phyloP scores from a whole-genome alignment of 129 eudicot species.

The Helichrysum umbraculigerum region DNA sequence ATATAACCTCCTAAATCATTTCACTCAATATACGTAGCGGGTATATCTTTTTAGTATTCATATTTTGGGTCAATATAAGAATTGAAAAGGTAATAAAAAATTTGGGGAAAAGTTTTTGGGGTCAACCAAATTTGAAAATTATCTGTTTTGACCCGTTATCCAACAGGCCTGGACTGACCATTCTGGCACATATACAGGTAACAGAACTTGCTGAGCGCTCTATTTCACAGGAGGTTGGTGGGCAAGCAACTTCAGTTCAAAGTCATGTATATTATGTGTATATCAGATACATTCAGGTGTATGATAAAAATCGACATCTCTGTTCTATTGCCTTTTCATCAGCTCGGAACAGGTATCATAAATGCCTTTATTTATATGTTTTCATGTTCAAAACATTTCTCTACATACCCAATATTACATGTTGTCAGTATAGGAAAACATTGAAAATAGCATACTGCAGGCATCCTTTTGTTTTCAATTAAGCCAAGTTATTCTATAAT shows the following conservation, averaged over 20 bases:
- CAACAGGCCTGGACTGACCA: neutral
- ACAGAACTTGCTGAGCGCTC: constrained; percentile 5
- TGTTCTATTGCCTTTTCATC: neutral
- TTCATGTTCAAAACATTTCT: neutral
- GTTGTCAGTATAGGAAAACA: neutral
- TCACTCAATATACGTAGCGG: neutral
- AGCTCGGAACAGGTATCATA: neutral
- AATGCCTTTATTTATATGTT: neutral
- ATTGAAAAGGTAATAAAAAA: neutral
- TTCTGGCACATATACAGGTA: neutral
- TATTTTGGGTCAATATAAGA: neutral
- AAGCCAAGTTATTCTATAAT: neutral
- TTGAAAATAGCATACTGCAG: neutral
- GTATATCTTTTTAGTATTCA: neutral
- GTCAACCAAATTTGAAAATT: neutral
- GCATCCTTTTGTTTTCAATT: neutral
- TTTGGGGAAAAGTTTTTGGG: neutral
- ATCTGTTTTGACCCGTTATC: neutral
- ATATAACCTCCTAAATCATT: neutral
- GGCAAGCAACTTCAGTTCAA: neutral
- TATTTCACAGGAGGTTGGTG: constrained; percentile 1
- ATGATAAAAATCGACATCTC: neutral
- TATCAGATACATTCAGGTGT: neutral
- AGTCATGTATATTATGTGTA: neutral
- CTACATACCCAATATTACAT: neutral